Base-by-base conservation (phyloP, 805 yeast genomes). In the Yamadazyma endophytica region DNA sequence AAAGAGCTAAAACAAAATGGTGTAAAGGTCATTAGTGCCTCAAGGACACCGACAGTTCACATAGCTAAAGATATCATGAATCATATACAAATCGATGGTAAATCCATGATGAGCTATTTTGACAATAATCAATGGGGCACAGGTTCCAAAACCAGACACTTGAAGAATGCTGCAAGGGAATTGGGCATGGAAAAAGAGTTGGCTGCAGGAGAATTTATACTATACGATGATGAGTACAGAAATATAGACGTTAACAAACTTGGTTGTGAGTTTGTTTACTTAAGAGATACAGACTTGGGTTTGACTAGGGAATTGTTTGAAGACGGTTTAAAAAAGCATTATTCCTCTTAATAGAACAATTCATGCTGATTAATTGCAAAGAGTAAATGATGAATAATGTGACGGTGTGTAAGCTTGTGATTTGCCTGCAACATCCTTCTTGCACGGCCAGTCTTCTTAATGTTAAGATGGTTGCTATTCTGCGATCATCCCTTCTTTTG, bases 191-290 rank as follows among this genome's bases (percentile, higher is more conserved):
- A 63, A 15, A 41, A 55, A 4, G 79, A 79, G 23, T 68, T 84
- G 61, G 31, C 37, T 13, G 32, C 43, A 6, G 66, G 68, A 1
- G 44, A 50, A 15, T 53, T 64, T 28, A 62, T 75, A 13, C 46
- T 83, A 34, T 87, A 76, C 47, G 96, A 87, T 50, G 96, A 87
- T 52, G 96, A 87, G 54, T 47, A 58, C 33, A 67, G 96, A 41
- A 87, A 87, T 49, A 69, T 59, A 39, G 96, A 87, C 44, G 95
- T 87, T 4, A 81, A 75, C 46, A 46, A 54, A 15, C 66, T 82
- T 11, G 88, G 88, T 4, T 86, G 85, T 17, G 70, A 73, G 31
- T 87, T 87, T 54, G 74, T 76, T 11, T 73, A 77, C 48, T 73
- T 87, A 6, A 62, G 63, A 6, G 74, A 78, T 45, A 81, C 79